A percentile compares a stretch with the other conserved stretches of the same genome.
phyloP scores from a whole-genome alignment of 805 yeast genomes.

The Lipomyces yamadae region DNA sequence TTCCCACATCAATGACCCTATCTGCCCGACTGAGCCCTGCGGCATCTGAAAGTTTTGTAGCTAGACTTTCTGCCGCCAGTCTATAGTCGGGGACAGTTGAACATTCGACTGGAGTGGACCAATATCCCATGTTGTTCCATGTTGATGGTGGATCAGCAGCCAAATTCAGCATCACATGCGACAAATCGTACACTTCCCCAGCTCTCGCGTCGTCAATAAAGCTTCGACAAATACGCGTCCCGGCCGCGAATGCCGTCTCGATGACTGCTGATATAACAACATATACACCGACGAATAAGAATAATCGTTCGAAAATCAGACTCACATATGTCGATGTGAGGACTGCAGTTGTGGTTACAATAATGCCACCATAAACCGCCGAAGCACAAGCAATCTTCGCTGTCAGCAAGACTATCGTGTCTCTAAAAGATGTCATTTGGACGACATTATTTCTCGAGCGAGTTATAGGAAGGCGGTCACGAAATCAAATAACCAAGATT shows the following conservation, averaged over 20 bases:
- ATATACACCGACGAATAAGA: conserved; percentile 24
- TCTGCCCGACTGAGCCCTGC: conserved; percentile 22
- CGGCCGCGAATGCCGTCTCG: neutral
- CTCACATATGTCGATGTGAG: neutral
- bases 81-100: neutral
- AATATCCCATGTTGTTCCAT: conserved; percentile 37
- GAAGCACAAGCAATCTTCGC: conserved; percentile 32
- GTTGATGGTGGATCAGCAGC: conserved; percentile 16
- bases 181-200: conserved; percentile 25
- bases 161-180: conserved; percentile 33
- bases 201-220: neutral
- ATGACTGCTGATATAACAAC: conserved; percentile 9
- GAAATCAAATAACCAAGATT: neutral
- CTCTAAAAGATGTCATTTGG: neutral
- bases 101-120: conserved; percentile 13
- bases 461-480: neutral
- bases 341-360: conserved; percentile 11
- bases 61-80: conserved; percentile 20
- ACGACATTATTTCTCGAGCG: neutral
- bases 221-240: neutral
- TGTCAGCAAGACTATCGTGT: neutral
- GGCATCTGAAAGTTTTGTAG: conserved; percentile 16
- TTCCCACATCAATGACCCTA: conserved; percentile 28
- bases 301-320: conserved; percentile 18
- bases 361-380: conserved; percentile 9